Base-by-base conservation (phyloP, 768 basidiomycete genomes). In the Termitomyces sp. region DNA sequence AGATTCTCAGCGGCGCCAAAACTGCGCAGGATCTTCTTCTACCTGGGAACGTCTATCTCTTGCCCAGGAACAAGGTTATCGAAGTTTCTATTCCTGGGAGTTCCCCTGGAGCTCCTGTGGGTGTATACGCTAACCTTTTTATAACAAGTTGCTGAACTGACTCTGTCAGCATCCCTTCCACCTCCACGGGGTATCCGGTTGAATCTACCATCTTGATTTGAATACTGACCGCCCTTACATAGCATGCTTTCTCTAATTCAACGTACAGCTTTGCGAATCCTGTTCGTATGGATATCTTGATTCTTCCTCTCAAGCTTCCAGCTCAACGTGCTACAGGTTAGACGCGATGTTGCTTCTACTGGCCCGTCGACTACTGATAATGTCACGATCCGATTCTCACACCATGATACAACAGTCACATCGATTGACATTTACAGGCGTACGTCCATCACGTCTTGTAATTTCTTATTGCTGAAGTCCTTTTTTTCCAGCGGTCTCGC, bases 1-100 rank as follows among this genome's bases (percentile, higher is more conserved):
- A 86, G 59, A 79, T 85, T 39, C 63, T 86, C 35, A 83, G 79
- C 49, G 84, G 84, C 0, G 77, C 77, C 5, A 68, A 67, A 34
- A 69, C 72, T 17, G 74, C 83, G 0, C 63, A 71, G 19, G 72
- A 79, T 1, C 69, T 86, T 17, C 67, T 85, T 28, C 85, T 74
- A 0, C 34, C 65, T 1, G 79, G 78, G 5, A 69, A 70, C 19
- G 71, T 85, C 7, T 80, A 78, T 59, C 59, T 68, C 8, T 67
- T 86, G 17, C 77, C 79, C 0, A 68, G 66, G 8, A 77, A 82
- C 59, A 70, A 71, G 49, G 66, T 75, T 61, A 59, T 82, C 21
- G 78, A 82, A 59, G 57, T 81, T 16, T 67, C 67, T 14, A 73
- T 82, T 35, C 73, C 73, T 11, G 74, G 74, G 42, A 68, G 68